Percentiles rank a stretch among this genome's conserved stretches.
These are phyloP conservation scores for Cryphonectria nitschkei DNA, from an alignment of 2,329 filamentous ascomycete species.

Conservation along the genomic window DNA sequence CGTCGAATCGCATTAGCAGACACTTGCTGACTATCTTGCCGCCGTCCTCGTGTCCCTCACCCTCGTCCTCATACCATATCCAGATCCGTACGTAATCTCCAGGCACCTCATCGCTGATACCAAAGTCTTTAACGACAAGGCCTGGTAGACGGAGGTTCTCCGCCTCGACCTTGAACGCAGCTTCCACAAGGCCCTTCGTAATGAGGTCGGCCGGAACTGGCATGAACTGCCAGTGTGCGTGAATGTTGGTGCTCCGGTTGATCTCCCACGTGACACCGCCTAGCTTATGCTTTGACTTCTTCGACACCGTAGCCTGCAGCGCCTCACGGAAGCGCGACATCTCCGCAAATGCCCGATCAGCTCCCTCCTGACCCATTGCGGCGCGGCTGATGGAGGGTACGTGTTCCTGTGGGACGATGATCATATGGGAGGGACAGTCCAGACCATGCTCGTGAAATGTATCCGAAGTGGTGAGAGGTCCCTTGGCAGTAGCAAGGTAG, in stretches of 20 bases:
- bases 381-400: slow-evolving; percentile 68
- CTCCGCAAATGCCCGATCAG: slow-evolving; percentile 69
- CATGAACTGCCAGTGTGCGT: slow-evolving; percentile 92
- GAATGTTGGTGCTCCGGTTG: slow-evolving; percentile 77
- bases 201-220: slow-evolving; percentile 73
- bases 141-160: slow-evolving; percentile 68
- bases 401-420: slow-evolving; percentile 89
- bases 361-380: slow-evolving; percentile 58
- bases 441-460: slow-evolving; percentile 70
- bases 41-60: slow-evolving; percentile 46
- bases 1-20: slow-evolving; percentile 73
- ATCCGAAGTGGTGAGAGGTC: slow-evolving; percentile 73
- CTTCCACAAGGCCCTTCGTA: slow-evolving; percentile 75
- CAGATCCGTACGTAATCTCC: slow-evolving; percentile 81
- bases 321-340: slow-evolving; percentile 81
- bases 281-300: slow-evolving; percentile 59
- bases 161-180: slow-evolving; percentile 85
- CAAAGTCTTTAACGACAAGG: slow-evolving; percentile 53
- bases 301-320: slow-evolving; percentile 78
- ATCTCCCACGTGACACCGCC: slow-evolving; percentile 94
- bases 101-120: slow-evolving; percentile 52
- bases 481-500: slow-evolving; percentile 91
- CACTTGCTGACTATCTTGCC: slow-evolving; percentile 63
- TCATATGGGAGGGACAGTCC: slow-evolving; percentile 79
- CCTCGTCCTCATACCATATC: slow-evolving; percentile 69